These are phyloP conservation scores for Penicillium sp. DNA, from an alignment of 2,329 filamentous ascomycete species.

Conservation along the genomic window DNA sequence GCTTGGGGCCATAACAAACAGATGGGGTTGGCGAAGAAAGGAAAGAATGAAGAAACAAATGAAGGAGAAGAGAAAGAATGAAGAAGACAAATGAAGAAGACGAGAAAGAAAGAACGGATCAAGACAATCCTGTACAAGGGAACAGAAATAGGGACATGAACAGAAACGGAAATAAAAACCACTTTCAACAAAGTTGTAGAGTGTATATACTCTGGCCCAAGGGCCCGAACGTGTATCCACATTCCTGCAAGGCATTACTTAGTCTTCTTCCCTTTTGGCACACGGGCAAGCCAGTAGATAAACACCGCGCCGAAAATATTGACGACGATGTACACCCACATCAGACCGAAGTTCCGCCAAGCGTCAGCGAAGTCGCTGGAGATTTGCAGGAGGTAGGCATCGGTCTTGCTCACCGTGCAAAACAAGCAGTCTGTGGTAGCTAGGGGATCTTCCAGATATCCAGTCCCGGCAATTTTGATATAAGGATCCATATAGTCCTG, in stretches of 20 bases:
- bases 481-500: slow-evolving; percentile 5
- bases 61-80: too few relatives aligned
- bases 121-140: not conserved
- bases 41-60: too few relatives aligned
- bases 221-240: not conserved
- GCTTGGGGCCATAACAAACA: not conserved
- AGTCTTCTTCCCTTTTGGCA: slow-evolving; percentile 8
- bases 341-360: slow-evolving; percentile 12
- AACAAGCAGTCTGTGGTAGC: not conserved
- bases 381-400: slow-evolving; percentile 3
- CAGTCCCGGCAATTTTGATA: not conserved
- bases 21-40: not conserved
- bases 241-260: not conserved
- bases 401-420: slow-evolving; percentile 4
- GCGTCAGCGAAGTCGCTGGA: not conserved
- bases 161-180: not conserved
- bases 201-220: not conserved
- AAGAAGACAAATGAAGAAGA: too few relatives aligned
- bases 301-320: slow-evolving; percentile 7
- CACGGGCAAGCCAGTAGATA: slow-evolving; percentile 10
- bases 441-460: slow-evolving; percentile 1
- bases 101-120: not conserved
- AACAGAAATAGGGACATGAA: not conserved
- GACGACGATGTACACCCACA: slow-evolving; percentile 9
- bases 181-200: not conserved